phyloP scores from a whole-genome alignment of 2,329 filamentous ascomycete species.

The Cylindrodendrum hubeiense region DNA sequence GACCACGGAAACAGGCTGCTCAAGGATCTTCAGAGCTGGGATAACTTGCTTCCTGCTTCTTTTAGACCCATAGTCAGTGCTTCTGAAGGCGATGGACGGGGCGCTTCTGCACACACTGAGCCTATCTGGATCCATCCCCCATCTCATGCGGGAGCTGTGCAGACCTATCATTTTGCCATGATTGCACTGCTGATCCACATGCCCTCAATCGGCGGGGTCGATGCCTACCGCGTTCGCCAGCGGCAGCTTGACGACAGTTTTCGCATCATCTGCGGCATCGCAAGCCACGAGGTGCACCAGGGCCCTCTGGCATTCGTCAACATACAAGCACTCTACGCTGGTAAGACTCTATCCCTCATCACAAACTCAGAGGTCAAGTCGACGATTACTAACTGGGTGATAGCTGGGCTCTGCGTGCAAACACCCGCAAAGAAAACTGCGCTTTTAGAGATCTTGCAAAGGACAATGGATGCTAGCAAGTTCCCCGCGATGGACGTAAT shows the following conservation, averaged over 20 bases:
- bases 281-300: background rate
- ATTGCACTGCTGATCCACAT: background rate
- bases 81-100: background rate
- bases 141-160: background rate
- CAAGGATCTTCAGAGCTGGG: background rate
- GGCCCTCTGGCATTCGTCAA: background rate
- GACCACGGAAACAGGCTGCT: background rate
- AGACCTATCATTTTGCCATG: background rate
- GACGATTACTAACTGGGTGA: background rate
- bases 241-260: background rate
- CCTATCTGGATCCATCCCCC: background rate
- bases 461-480: background rate
- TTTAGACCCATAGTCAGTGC: too few species aligned
- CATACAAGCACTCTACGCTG: background rate
- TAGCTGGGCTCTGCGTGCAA: background rate
- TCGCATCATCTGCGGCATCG: background rate
- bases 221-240: background rate
- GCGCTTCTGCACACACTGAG: background rate
- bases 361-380: background rate
- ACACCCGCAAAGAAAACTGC: background rate
- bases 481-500: background rate
- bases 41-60: background rate
- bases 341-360: background rate
- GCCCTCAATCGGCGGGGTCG: too few species aligned
- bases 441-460: background rate